phyloP scores from a whole-genome alignment of 1,139 yeast genomes.

The Kodamaea suecica region DNA sequence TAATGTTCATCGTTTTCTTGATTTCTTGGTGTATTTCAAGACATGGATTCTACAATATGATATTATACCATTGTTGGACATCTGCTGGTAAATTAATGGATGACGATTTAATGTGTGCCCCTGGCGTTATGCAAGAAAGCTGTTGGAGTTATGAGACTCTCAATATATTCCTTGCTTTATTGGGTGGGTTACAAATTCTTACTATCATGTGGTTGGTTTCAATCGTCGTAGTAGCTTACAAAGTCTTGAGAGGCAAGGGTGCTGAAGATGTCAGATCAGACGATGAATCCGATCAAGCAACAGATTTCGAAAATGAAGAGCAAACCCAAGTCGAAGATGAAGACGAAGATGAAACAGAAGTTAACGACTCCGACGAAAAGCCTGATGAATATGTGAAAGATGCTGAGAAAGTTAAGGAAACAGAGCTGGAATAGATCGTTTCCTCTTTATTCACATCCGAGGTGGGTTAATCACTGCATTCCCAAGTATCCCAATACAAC shows the following conservation, averaged over 20 bases:
- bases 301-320: too few species aligned
- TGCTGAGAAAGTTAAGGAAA: constrained; percentile 3
- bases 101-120: constrained; percentile 34
- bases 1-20: constrained; percentile 65
- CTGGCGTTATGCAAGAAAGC: constrained; percentile 28
- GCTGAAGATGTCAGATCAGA: constrained; percentile 86
- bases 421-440: constrained; percentile 2
- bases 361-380: constrained; percentile 1
- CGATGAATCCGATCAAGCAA: constrained; percentile 50
- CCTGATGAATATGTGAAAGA: not conserved
- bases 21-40: constrained; percentile 67
- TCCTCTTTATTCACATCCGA: not conserved
- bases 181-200: constrained; percentile 65
- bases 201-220: constrained; percentile 72
- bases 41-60: constrained; percentile 71
- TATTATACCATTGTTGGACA: constrained; percentile 52
- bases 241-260: constrained; percentile 65
- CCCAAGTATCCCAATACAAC: too few species aligned
- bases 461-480: too few species aligned
- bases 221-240: constrained; percentile 65
- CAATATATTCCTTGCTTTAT: constrained; percentile 50
- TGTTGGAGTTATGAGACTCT: constrained; percentile 62
- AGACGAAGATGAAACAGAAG: not conserved
- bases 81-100: constrained; percentile 37
- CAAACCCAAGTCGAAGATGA: too few species aligned